Evolutionary conservation across 352 stramenopile genomes (phyloP).

Genomic region (Phytophthora aleatoria): DNA sequence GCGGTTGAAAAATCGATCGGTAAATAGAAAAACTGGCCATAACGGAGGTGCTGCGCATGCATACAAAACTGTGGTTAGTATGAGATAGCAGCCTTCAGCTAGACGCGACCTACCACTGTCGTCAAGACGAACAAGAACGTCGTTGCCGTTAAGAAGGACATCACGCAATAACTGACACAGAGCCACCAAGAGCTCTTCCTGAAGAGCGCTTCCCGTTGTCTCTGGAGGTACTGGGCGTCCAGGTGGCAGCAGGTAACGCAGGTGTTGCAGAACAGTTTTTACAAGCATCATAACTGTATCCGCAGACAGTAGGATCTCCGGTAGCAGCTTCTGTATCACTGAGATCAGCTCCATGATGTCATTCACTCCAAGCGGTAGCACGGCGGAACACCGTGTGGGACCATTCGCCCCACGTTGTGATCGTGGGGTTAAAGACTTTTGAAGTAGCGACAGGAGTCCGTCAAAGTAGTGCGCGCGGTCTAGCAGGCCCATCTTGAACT

Average conservation of each 20-base stretch:
- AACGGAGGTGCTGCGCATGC: conserved; percentile 51
- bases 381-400: conserved; percentile 37
- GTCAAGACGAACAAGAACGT: conserved; percentile 80
- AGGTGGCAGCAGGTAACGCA: conserved; percentile 78
- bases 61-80: conserved; percentile 11
- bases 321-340: conserved; percentile 73
- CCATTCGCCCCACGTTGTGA: conserved; percentile 35
- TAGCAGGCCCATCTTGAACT: conserved; percentile 79
- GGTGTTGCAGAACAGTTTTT: conserved; percentile 78
- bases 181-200: conserved; percentile 73
- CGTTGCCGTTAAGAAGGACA: conserved; percentile 65
- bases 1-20: conserved; percentile 72
- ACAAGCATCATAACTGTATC: conserved; percentile 68
- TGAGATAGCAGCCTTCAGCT: not conserved
- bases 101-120: conserved; percentile 64
- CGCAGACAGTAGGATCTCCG: conserved; percentile 64
- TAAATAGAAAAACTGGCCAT: conserved; percentile 79
- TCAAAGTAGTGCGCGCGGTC: conserved; percentile 83
- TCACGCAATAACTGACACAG: conserved; percentile 80
- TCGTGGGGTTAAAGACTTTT: conserved; percentile 77
- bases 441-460: conserved; percentile 72
- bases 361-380: conserved; percentile 71
- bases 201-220: conserved; percentile 44
- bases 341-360: conserved; percentile 76
- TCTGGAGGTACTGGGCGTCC: conserved; percentile 44